Evolutionary conservation across 1,284 basidiomycete species (phyloP), one percentile per base, ranked within the genome.

Genomic region (Agaricales sp.): DNA sequence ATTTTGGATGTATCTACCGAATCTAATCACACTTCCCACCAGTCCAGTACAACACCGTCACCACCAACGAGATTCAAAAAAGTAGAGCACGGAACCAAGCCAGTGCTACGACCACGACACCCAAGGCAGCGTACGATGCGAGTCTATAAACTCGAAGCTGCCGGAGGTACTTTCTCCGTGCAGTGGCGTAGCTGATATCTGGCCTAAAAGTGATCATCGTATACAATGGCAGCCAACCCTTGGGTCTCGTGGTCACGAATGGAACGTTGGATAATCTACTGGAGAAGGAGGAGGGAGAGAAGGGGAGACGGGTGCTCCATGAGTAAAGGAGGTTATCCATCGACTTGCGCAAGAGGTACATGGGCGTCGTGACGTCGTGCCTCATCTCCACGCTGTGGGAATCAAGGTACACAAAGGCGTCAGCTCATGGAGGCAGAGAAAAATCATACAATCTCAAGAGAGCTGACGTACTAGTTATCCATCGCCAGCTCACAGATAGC

Each of bases 161-260:
- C 57, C 71, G 67, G 54, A 64, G 67, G 48, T 79, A 80, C 61
- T 78, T 81, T 57, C 67, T 72, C 59, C 75, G 74, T 41, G 79
- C 89, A 35, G 75, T 78, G 52, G 83, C 82, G 63, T 98, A 98
- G 59, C 84, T 86, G 55, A 97, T 79, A 64, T 97, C 94, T 43
- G 92, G 90, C 37, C 92, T 78, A 71, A 99, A 99, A 35, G 95
- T 97, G 55, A 96, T 88, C 92, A 98, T 95, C 25, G 89, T 89
- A 66, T 99, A 99, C 48, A 96, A 73, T 47, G 91, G 89, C 51
- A 91, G 75, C 95, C 95, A 99, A 26, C 87, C 88, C 51, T 65
- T 64, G 35, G 83, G 79, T 49, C 70, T 63, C 47, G 63, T 60
- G 52, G 75, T 61, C 44, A 77, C 73, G 61, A 84, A 89, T 14